These are phyloP conservation scores for Secale cereale DNA, from an alignment of 176 grass and related monocot genomes.

Conservation along the genomic window DNA sequence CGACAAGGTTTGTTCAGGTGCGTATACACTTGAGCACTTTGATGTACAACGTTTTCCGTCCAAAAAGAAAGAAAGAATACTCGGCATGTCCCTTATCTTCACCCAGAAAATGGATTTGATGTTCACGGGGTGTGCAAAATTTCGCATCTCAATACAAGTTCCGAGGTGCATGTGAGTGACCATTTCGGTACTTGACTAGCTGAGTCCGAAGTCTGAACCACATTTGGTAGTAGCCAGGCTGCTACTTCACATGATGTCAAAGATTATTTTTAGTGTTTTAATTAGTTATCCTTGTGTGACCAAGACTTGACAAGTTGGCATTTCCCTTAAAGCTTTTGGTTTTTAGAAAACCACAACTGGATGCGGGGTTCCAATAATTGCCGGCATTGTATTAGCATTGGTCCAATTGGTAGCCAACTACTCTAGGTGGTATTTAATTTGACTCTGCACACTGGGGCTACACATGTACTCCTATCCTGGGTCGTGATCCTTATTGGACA, in stretches of 20 bases:
- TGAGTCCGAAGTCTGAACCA: background rate
- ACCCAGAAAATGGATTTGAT: no score
- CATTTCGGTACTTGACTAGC: background rate
- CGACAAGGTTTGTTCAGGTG: no score
- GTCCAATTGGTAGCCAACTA: background rate
- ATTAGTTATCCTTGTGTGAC: background rate
- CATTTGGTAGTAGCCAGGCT: background rate
- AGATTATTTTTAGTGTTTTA: background rate
- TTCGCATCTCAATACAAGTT: background rate
- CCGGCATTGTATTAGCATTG: background rate
- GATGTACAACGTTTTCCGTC: no score
- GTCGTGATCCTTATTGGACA: conserved; percentile 5
- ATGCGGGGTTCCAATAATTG: background rate
- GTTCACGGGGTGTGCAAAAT: no score
- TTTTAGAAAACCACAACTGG: background rate
- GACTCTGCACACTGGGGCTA: background rate
- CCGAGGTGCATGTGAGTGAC: background rate
- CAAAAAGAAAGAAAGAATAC: no score
- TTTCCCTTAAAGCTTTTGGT: no score
- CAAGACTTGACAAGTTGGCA: background rate
- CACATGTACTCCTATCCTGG: background rate
- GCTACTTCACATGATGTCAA: background rate
- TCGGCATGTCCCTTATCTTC: no score
- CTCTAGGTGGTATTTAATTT: background rate
- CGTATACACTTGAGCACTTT: no score